Percentiles rank a stretch among this genome's conserved stretches.
These are phyloP conservation scores for Myxozyma mucilagina DNA, from an alignment of 805 yeast species.

Conservation along the genomic window DNA sequence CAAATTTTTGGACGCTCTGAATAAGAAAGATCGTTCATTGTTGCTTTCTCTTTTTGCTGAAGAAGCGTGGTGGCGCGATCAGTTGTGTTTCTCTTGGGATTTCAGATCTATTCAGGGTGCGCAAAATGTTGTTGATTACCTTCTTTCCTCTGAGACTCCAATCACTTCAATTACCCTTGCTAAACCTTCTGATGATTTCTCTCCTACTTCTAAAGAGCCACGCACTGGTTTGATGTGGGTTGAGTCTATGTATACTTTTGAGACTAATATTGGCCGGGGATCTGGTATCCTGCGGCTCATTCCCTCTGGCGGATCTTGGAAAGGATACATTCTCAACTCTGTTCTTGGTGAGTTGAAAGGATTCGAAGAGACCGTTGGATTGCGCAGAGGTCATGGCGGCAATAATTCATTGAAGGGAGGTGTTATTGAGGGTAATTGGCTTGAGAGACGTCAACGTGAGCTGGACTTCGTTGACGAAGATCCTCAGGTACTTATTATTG, in stretches of 20 bases:
- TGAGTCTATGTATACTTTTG: not conserved
- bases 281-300: not conserved
- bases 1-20: not conserved
- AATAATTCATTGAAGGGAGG: not conserved
- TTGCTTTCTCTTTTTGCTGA: not conserved
- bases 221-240: not conserved
- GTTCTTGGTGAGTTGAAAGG: not conserved
- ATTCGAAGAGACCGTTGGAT: not conserved
- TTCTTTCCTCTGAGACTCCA: not conserved
- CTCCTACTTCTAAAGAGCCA: not conserved
- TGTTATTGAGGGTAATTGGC: not conserved
- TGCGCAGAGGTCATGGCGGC: not conserved
- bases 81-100: not conserved
- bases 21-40: not conserved
- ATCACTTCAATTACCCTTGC: not conserved
- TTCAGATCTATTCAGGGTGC: not conserved
- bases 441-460: slow-evolving; percentile 1
- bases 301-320: not conserved
- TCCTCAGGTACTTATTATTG: slow-evolving; percentile 45
- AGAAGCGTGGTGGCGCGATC: not conserved
- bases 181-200: not conserved
- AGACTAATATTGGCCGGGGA: not conserved
- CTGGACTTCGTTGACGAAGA: slow-evolving; percentile 32
- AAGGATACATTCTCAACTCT: not conserved
- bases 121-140: not conserved